Percentiles rank a stretch among this genome's conserved stretches.
Evolutionary conservation across 140 eudicot genomes (phyloP).

Genomic region (Cichorium intybus): DNA sequence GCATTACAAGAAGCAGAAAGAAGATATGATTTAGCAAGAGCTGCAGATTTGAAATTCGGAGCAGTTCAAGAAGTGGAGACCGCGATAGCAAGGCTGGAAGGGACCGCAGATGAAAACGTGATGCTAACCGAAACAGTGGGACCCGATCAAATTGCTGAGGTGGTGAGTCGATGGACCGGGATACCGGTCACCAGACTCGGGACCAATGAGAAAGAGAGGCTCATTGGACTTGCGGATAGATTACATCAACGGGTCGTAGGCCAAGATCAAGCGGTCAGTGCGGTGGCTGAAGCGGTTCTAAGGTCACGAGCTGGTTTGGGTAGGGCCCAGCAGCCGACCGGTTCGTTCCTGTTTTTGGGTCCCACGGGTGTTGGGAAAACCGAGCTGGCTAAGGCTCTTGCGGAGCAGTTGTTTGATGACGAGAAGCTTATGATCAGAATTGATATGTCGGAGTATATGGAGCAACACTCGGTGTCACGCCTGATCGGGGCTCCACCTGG

Average conservation of each 20-base stretch:
- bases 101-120: conserved; percentile 47
- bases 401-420: conserved; percentile 90
- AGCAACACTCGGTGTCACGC: conserved; percentile 92
- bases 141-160: conserved; percentile 95
- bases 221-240: conserved; percentile 76
- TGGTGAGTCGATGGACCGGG: conserved; percentile 98
- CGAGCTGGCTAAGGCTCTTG: conserved; percentile 95
- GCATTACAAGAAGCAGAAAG: conserved; percentile 91
- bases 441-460: conserved; percentile 98
- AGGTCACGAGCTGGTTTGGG: conserved; percentile 94
- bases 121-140: conserved; percentile 95
- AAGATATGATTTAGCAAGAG: conserved; percentile 76
- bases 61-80: conserved; percentile 87
- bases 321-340: conserved; percentile 91
- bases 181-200: conserved; percentile 94
- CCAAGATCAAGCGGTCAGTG: conserved; percentile 78
- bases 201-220: conserved; percentile 78
- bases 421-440: conserved; percentile 79
- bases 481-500: conserved; percentile 98
- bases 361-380: conserved; percentile 99
- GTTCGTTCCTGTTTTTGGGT: conserved; percentile 93
- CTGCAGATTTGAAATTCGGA: conserved; percentile 86
- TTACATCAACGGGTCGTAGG: conserved; percentile 88
- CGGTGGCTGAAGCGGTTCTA: conserved; percentile 93
- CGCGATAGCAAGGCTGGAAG: conserved; percentile 70